These are phyloP conservation scores for Salix arbutifolia DNA, from an alignment of 345 rosid species.

Conservation along the genomic window DNA sequence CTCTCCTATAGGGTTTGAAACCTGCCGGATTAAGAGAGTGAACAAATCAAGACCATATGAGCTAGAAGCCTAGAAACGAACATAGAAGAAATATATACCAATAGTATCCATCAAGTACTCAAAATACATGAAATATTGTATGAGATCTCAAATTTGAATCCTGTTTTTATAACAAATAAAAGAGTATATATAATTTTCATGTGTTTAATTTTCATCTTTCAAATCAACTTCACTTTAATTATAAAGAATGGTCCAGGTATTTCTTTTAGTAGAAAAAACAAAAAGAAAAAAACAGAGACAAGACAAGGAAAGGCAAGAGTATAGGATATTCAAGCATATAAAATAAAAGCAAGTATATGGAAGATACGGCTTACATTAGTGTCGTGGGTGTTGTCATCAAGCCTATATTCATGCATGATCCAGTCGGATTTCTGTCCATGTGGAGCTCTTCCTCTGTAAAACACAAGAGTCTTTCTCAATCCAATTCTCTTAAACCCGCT, in stretches of 20 bases:
- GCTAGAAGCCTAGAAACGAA: background rate
- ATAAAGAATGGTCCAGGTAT: background rate
- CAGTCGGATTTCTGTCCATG: slow-evolving; percentile 96
- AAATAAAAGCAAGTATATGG: background rate
- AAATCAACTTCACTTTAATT: background rate
- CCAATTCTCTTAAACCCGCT: slow-evolving; percentile 72
- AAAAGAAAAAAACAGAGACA: background rate
- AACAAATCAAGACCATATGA: background rate
- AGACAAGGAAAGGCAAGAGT: background rate
- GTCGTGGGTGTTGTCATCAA: slow-evolving; percentile 54
- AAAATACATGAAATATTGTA: background rate
- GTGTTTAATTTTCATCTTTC: background rate
- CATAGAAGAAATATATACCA: background rate
- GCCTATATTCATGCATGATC: slow-evolving; percentile 98
- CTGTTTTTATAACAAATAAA: background rate
- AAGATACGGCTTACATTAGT: slow-evolving; percentile 33
- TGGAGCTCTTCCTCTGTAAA: slow-evolving; percentile 92
- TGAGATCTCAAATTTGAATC: background rate
- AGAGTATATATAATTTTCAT: background rate
- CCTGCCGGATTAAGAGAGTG: slow-evolving; percentile 24
- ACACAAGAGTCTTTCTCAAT: slow-evolving; percentile 84
- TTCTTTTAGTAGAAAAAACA: background rate
- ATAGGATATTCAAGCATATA: background rate
- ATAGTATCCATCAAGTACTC: no score
- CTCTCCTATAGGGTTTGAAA: slow-evolving; percentile 44